These are phyloP conservation scores for Blastobotrys terrestris DNA, from an alignment of 805 yeast genomes.

Conservation along the genomic window DNA sequence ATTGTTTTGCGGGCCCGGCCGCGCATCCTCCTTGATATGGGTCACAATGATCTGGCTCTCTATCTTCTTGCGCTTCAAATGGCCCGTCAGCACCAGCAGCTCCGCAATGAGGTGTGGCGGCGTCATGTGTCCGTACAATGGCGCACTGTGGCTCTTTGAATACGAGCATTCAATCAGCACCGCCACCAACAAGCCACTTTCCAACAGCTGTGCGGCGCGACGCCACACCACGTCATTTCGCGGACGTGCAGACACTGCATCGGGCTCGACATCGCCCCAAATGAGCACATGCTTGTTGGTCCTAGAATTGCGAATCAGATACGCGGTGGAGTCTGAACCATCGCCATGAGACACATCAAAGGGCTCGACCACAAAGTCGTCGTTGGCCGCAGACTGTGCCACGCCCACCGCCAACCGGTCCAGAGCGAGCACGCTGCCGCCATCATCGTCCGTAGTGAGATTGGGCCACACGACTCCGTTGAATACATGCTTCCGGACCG, in stretches of 20 bases:
- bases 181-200: slow-evolving; percentile 39
- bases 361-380: slow-evolving; percentile 10
- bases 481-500: slow-evolving; percentile 52
- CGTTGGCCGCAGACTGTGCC: background rate
- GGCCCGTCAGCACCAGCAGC: slow-evolving; percentile 29
- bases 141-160: slow-evolving; percentile 38
- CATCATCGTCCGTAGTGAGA: slow-evolving; percentile 33
- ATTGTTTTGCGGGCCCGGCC: background rate
- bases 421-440: slow-evolving; percentile 11
- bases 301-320: slow-evolving; percentile 39
- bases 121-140: slow-evolving; percentile 74
- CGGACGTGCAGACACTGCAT: slow-evolving; percentile 38
- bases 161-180: slow-evolving; percentile 78
- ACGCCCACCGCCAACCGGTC: slow-evolving; percentile 9
- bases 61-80: slow-evolving; percentile 24
- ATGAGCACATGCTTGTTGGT: slow-evolving; percentile 42
- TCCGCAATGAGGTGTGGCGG: slow-evolving; percentile 60
- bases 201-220: slow-evolving; percentile 42
- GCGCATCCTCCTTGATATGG: slow-evolving; percentile 40
- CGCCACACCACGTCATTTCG: slow-evolving; percentile 50
- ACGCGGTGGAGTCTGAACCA: slow-evolving; percentile 51
- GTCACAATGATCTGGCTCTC: slow-evolving; percentile 45
- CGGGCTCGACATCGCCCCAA: slow-evolving; percentile 85
- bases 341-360: slow-evolving; percentile 26
- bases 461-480: slow-evolving; percentile 82